Evolutionary conservation across 2,329 filamentous ascomycete species (phyloP), one percentile per base, ranked within the genome.

Genomic region (Stachybotrys elegans): DNA sequence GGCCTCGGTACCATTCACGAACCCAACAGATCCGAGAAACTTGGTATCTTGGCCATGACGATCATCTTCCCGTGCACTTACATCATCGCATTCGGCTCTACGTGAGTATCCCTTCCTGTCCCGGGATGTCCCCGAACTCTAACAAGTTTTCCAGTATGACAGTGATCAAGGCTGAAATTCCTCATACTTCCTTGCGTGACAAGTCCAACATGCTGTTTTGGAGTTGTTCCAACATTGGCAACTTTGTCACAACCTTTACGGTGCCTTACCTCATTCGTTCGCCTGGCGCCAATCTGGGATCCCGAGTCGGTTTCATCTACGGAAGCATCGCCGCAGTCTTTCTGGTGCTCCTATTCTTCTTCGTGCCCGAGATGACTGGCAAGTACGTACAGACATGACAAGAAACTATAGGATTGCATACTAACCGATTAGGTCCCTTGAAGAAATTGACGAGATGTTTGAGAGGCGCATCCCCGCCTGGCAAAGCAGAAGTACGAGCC

Each of bases 241-340:
- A 32, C 29, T 32, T 32, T 16, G 17, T 32, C 12, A 16, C 17
- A 6, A 42, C 59, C 3, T 68, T 69, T 37, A 56, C 53, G 9
- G 56, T 66, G 12, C 67, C 66, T 1, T 69, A 69, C 45, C 57
- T 68, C 16, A 52, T 65, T 7, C 57, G 66, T 43, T 51, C 53
- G 13, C 58, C 58, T 9, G 63, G 65, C 22, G 63, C 62, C 4
- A 52, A 54, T 22, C 56, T 69, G 8, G 57, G 59, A 1, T 53
- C 59, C 14, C 63, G 63, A 42, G 57, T 66, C 8, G 63, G 63
- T 12, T 66, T 66, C 44, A 60, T 66, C 42, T 66, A 61, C 40
- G 63, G 60, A 4, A 44, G 53, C 17, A 48, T 60, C 20, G 51
- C 57, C 8, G n/a, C n/a, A n/a, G n/a, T n/a, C n/a, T n/a, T n/a